Evolutionary conservation across 108 stramenopile species (phyloP), one percentile per base, ranked within the genome.

Genomic region (Chaetoceros muelleri): DNA sequence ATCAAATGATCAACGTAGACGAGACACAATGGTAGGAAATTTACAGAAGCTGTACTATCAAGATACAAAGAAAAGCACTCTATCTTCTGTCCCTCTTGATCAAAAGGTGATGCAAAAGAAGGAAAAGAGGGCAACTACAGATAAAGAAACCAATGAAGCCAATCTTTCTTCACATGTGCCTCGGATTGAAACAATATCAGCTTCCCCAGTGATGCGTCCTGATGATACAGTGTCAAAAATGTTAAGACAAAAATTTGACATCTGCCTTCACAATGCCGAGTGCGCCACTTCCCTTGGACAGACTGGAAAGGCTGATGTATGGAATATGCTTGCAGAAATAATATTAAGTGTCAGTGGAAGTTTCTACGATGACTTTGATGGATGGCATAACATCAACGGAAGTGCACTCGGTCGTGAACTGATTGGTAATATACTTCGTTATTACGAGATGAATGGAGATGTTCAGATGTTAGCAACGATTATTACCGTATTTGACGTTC

Each of bases 381-480:
- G 84, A 18, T 86, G 84, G 88, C 80, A 80, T 28, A 77, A 78
- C 17, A 50, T 52, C 45, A 69, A 70, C 18, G 78, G 70, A 49
- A 74, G 77, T 57, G 80, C 84, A 18, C 56, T 90, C 0, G 79
- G 84, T 20, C 70, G 73, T 16, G 78, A 81, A 8, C 28, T 86
- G 30, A 66, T 90, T 23, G 57, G 54, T 2, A 65, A 71, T 49
- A 53, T 90, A 30, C 53, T 90, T 17, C 52, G 31, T n/a, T 84
- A 80, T 48, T 90, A 84, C 51, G 88, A 90, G 57, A 30, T 57
- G 26, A 53, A 75, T 34, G 79, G 81, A 13, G 88, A 90, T 49
- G 70, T 70, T 21, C 88, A 90, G 55, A 90, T 90, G 84, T 54
- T 90, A 23, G 72, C 84, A 3, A 76, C 84, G 16, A 82, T 90